Percentiles rank a stretch among this genome's conserved stretches.
Evolutionary conservation across 2,329 filamentous ascomycete genomes (phyloP).

Genomic region (Apiospora arundinis): DNA sequence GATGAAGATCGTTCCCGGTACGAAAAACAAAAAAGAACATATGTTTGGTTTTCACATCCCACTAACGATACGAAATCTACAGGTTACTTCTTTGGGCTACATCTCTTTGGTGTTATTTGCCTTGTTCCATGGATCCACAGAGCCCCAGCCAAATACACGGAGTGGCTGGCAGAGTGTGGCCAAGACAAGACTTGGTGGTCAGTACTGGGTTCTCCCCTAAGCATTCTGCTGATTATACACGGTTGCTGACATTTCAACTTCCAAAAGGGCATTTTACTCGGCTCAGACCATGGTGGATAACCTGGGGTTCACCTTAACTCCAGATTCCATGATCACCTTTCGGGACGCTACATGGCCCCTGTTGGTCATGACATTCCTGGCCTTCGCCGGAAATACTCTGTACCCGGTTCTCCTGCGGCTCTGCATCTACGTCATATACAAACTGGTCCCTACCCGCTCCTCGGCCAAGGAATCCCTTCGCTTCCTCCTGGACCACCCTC

Average conservation of each 20-base stretch:
- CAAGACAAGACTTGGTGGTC: conserved; percentile 56
- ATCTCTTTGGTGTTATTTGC: conserved; percentile 54
- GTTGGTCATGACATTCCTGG: conserved; percentile 54
- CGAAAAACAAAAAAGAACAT: no score
- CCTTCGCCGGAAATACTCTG: conserved; percentile 59
- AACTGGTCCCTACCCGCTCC: conserved; percentile 45
- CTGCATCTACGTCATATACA: conserved; percentile 62
- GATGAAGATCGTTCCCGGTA: conserved; percentile 52
- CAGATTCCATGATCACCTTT: conserved; percentile 60
- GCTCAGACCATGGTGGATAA: conserved; percentile 59
- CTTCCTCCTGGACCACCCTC: conserved; percentile 68
- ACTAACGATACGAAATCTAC: background rate
- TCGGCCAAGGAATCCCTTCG: conserved; percentile 50
- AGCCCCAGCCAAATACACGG: conserved; percentile 46
- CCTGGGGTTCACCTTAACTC: conserved; percentile 60
- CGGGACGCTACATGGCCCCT: conserved; percentile 50
- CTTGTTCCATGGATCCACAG: conserved; percentile 55
- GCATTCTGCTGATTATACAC: no score
- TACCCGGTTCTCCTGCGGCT: conserved; percentile 66
- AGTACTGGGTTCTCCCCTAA: conserved; percentile 29
- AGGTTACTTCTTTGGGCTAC: conserved; percentile 54
- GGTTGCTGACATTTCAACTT: no score
- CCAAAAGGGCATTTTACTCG: conserved; percentile 53
- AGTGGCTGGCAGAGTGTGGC: conserved; percentile 47
- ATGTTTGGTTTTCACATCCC: no score